Percentiles rank a stretch among this genome's conserved stretches.
Conservation (phyloP, 805 yeast species). For the Pichia exigua region DNA sequence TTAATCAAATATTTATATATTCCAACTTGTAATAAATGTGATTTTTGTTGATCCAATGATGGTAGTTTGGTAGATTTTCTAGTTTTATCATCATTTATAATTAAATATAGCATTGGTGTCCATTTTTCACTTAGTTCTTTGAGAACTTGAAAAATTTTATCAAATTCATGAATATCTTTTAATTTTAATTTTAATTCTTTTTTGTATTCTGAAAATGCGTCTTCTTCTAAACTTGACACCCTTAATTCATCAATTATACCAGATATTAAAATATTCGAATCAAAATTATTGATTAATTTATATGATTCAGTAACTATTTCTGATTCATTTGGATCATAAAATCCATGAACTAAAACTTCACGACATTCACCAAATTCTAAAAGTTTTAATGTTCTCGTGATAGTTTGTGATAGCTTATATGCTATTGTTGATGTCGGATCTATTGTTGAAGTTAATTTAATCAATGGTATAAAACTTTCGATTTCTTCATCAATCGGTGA, state of each 20-base stretch:
- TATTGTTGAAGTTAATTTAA: background rate
- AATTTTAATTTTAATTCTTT: slow-evolving; percentile 13
- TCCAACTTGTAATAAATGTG: slow-evolving; percentile 51
- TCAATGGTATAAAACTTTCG: background rate
- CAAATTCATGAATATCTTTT: slow-evolving; percentile 14
- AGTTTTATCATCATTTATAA: slow-evolving; percentile 56
- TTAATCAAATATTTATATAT: slow-evolving; percentile 48
- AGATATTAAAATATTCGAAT: slow-evolving; percentile 40
- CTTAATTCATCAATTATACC: slow-evolving; percentile 55
- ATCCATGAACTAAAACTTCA: slow-evolving; percentile 53
- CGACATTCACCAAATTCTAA: slow-evolving; percentile 46
- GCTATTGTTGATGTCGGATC: background rate
- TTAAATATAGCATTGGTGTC: slow-evolving; percentile 26
- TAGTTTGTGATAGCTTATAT: slow-evolving; percentile 15
- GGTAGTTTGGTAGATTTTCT: slow-evolving; percentile 40
- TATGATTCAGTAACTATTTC: background rate
- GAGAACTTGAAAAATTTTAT: slow-evolving; percentile 14
- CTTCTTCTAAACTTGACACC: slow-evolving; percentile 15
- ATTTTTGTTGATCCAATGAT: background rate
- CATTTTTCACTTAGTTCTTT: slow-evolving; percentile 13
- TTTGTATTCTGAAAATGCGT: slow-evolving; percentile 17
- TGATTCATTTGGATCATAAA: slow-evolving; percentile 20
- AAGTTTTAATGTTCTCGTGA: slow-evolving; percentile 35
- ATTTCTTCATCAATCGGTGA: background rate
- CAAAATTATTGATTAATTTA: slow-evolving; percentile 6